phyloP scores from a whole-genome alignment of 306 rosid species.

The Trifolium repens region DNA sequence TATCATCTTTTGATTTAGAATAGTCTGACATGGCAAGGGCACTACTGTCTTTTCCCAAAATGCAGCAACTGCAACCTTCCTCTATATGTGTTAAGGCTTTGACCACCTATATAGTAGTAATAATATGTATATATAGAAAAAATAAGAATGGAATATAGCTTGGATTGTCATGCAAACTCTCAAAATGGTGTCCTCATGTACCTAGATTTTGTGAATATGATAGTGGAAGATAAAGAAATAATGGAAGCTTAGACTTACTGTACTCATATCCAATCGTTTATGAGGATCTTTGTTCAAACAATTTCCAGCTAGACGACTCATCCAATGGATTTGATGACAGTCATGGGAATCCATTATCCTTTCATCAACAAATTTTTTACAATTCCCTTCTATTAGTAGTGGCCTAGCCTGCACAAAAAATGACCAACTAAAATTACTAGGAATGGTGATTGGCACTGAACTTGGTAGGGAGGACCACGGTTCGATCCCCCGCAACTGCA shows the following conservation, averaged over 20 bases:
- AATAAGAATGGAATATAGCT: background rate
- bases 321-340: constrained; percentile 69
- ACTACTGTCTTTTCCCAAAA: background rate
- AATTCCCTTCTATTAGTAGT: constrained; percentile 64
- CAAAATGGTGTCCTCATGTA: background rate
- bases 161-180: background rate
- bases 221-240: background rate
- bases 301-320: constrained; percentile 66
- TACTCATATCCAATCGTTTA: constrained; percentile 60
- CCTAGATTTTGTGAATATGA: background rate
- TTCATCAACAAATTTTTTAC: constrained; percentile 61
- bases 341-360: constrained; percentile 64
- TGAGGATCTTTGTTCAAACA: constrained; percentile 69
- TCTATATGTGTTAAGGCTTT: constrained; percentile 41
- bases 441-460: too few relatives aligned
- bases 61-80: constrained; percentile 39
- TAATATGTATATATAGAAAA: background rate
- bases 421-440: background rate
- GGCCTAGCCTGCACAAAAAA: constrained; percentile 66
- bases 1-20: constrained; percentile 3
- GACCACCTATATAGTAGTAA: constrained; percentile 36
- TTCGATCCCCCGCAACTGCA: too few relatives aligned
- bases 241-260: constrained; percentile 40
- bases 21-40: background rate
- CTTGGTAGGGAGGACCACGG: too few relatives aligned